Conservation (phyloP, 2,329 filamentous ascomycete genomes). For the Cladosporium sp. region DNA sequence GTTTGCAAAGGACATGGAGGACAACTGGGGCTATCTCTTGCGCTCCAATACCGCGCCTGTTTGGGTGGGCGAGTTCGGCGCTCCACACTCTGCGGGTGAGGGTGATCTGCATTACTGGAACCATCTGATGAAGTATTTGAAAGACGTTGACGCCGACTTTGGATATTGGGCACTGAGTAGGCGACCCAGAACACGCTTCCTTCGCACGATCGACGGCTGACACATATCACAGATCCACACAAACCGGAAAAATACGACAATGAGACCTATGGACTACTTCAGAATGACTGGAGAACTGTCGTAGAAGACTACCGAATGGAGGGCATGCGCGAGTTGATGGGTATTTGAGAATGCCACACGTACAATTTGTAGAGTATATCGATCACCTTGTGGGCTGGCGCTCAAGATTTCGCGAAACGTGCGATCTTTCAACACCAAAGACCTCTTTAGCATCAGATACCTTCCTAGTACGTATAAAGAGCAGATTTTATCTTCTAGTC, state of each 20-base stretch:
- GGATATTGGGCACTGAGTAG: slow-evolving; percentile 68
- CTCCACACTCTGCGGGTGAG: slow-evolving; percentile 54
- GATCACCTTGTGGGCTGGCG: background rate
- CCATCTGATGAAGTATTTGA: slow-evolving; percentile 63
- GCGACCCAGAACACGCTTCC: background rate
- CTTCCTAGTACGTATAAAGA: background rate
- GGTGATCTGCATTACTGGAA: slow-evolving; percentile 67
- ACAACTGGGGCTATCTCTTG: slow-evolving; percentile 68
- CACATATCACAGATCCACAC: slow-evolving; percentile 51
- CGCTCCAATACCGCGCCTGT: slow-evolving; percentile 60
- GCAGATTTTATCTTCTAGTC: background rate
- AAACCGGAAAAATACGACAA: slow-evolving; percentile 60
- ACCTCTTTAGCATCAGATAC: background rate
- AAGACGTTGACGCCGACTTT: slow-evolving; percentile 54
- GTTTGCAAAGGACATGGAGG: slow-evolving; percentile 64
- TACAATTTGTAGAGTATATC: background rate
- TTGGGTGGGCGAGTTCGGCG: slow-evolving; percentile 70
- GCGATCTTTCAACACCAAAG: background rate
- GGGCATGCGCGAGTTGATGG: slow-evolving; percentile 32
- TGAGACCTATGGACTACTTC: slow-evolving; percentile 64
- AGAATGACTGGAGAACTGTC: slow-evolving; percentile 64
- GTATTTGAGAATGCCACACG: background rate
- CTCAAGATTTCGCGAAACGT: background rate
- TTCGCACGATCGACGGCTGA: background rate
- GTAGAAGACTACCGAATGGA: slow-evolving; percentile 30